Conservation (phyloP, 768 basidiomycete species). For the Hypholoma fasciculare region DNA sequence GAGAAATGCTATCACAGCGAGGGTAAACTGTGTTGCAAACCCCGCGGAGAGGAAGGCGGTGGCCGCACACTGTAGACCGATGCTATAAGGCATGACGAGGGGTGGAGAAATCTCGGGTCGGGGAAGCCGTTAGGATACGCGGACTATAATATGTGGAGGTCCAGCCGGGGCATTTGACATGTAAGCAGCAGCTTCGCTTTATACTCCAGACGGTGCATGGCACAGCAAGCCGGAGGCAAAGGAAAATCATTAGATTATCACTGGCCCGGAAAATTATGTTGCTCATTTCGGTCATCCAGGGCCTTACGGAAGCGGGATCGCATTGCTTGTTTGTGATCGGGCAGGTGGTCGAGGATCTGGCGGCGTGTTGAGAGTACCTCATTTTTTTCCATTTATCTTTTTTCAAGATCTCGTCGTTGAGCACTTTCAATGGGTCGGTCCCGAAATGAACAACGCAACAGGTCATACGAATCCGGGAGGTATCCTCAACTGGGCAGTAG, state of each 20-base stretch:
- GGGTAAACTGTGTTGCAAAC: constrained; percentile 46
- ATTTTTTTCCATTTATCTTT: constrained; percentile 17
- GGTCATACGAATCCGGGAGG: constrained; percentile 21
- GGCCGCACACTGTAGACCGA: constrained; percentile 49
- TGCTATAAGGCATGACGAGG: constrained; percentile 46
- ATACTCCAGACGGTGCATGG: constrained; percentile 27
- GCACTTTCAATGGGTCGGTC: constrained; percentile 21
- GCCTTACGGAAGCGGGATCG: constrained; percentile 29
- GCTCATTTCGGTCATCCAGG: constrained; percentile 31
- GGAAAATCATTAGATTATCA: constrained; percentile 31
- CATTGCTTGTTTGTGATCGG: constrained; percentile 19
- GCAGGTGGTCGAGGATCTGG: constrained; percentile 22
- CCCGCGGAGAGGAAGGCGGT: constrained; percentile 52
- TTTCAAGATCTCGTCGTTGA: constrained; percentile 16
- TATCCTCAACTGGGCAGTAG: constrained; percentile 9
- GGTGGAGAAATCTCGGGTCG: constrained; percentile 20
- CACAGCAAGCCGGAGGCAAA: constrained; percentile 24
- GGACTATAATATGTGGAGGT: constrained; percentile 27
- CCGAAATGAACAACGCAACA: constrained; percentile 32
- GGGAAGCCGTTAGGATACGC: constrained; percentile 16
- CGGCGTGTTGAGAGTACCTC: constrained; percentile 7
- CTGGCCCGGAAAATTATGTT: constrained; percentile 29
- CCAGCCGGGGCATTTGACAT: constrained; percentile 30
- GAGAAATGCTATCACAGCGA: constrained; percentile 48
- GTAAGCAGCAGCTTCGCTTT: constrained; percentile 25